Base-by-base conservation (phyloP, 441 rosid species). In the Euphorbia schlechtendalii region DNA sequence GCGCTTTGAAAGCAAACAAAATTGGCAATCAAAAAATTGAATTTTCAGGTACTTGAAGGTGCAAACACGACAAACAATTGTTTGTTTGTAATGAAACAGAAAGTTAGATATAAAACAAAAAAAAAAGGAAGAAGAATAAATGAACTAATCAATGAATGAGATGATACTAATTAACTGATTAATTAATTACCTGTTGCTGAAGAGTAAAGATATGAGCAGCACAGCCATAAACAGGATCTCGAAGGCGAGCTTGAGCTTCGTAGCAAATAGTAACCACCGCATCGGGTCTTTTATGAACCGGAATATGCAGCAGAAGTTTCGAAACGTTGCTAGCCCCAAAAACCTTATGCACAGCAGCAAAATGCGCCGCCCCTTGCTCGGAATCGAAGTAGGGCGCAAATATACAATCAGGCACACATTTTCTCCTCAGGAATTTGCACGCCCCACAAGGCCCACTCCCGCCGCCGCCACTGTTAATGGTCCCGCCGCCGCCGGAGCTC, bases 281-380 rank as follows among this genome's bases (percentile, higher is more conserved):
- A 45, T 92, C 98, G 0, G 77, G 85, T 56, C 97, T 65, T 69
- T 83, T 84, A 61, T 86, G 90, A 27, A 74, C 84, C 0, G 96
- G 96, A 63, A 92, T 83, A 69, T 81, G 85, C 20, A 81, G 74
- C 4, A 92, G 86, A 66, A 92, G 95, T 75, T 92, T 92, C 0
- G 98, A 92, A 20, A 83, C 96, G 57, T 92, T 92, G 69, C 97
- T 90, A 0, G 98, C 98, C 18, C 98, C 98, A 20, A 92, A 92
- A 13, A 92, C 97, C 77, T 85, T 92, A 65, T 92, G 98, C 53
- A 92, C 94, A 59, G 97, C 97, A 7, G 98, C 98, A 27, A 92
- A 92, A 74, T 92, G 89, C 41, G 94, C 88, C 14, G 98, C 90
- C 0, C 98, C 98, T 85, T 92, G 96, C 70, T 92, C 96, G 0